phyloP scores from a whole-genome alignment of 768 basidiomycete species.

The Porphyrellus cyaneotinctus region DNA sequence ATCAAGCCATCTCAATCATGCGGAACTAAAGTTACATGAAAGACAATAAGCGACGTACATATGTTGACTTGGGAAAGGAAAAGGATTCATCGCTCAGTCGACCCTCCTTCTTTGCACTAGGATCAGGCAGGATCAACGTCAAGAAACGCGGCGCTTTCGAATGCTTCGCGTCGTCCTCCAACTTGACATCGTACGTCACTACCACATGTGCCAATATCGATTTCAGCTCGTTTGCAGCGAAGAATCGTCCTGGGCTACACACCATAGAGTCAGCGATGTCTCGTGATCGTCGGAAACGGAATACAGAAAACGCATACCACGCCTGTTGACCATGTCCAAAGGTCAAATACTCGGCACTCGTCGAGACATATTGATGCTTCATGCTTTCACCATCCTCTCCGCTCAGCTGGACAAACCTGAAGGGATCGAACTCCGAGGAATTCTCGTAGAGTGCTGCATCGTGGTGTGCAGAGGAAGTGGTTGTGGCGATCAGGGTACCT shows the following conservation, averaged over 20 bases:
- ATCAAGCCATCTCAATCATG: too few species aligned
- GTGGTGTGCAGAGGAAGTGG: slow-evolving; percentile 19
- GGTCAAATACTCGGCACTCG: slow-evolving; percentile 29
- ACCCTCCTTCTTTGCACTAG: neutral
- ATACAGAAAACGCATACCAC: slow-evolving; percentile 18
- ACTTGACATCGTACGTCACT: slow-evolving; percentile 22
- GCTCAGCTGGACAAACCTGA: slow-evolving; percentile 42
- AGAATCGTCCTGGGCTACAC: slow-evolving; percentile 34
- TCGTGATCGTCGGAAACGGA: too few species aligned
- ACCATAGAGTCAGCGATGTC: neutral
- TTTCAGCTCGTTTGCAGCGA: slow-evolving; percentile 43
- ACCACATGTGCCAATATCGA: slow-evolving; percentile 44
- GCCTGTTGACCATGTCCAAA: slow-evolving; percentile 36
- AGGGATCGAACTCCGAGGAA: slow-evolving; percentile 40
- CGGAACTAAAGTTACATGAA: too few species aligned
- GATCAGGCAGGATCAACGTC: neutral
- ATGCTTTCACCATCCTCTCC: slow-evolving; percentile 30
- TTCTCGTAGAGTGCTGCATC: slow-evolving; percentile 29
- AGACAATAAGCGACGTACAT: too few species aligned
- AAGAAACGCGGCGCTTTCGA: neutral
- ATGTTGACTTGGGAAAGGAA: too few species aligned
- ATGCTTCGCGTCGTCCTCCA: neutral
- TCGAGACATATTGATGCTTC: slow-evolving; percentile 36
- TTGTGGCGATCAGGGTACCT: slow-evolving; percentile 25
- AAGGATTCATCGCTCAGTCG: too few species aligned